These are phyloP conservation scores for Remersonia thermophila DNA, from an alignment of 2,329 filamentous ascomycete species.

Conservation along the genomic window DNA sequence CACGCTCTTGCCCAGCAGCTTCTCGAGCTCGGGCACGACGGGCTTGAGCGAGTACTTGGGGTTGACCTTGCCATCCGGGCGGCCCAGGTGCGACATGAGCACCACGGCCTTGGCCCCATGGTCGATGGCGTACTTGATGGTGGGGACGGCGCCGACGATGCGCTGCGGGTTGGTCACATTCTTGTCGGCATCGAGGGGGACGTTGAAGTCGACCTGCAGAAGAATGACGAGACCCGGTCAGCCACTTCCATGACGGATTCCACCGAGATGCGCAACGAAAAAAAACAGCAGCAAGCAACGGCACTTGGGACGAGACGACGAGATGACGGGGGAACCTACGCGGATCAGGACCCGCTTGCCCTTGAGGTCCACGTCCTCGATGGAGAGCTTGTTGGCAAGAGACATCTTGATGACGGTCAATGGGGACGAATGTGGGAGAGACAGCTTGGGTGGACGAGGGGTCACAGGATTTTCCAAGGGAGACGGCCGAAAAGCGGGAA, in stretches of 20 bases:
- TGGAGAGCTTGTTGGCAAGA: conserved; percentile 95
- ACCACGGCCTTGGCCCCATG: conserved; percentile 84
- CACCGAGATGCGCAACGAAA: no score
- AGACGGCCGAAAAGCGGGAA: no score
- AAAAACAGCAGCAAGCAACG: no score
- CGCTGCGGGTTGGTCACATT: conserved; percentile 97
- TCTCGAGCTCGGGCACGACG: conserved; percentile 82
- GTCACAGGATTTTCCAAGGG: conserved; percentile 8
- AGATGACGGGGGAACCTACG: conserved; percentile 54
- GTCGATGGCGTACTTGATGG: conserved; percentile 88
- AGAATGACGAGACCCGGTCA: no score
- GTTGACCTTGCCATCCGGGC: conserved; percentile 81
- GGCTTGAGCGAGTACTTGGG: conserved; percentile 91
- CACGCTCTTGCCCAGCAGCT: conserved; percentile 72
- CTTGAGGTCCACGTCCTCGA: conserved; percentile 93
- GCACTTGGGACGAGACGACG: no score
- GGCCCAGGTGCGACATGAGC: conserved; percentile 97
- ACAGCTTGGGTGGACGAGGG: no score
- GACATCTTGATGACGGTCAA: conserved; percentile 55
- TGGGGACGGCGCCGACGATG: conserved; percentile 88
- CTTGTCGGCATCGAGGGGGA: conserved; percentile 84
- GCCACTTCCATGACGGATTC: no score
- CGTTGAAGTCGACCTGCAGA: conserved; percentile 93
- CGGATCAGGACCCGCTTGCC: conserved; percentile 96
- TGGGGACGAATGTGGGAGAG: no score